Evolutionary conservation across 805 yeast species (phyloP), one percentile per base, ranked within the genome.

Genomic region (Blastobotrys peoriensis): DNA sequence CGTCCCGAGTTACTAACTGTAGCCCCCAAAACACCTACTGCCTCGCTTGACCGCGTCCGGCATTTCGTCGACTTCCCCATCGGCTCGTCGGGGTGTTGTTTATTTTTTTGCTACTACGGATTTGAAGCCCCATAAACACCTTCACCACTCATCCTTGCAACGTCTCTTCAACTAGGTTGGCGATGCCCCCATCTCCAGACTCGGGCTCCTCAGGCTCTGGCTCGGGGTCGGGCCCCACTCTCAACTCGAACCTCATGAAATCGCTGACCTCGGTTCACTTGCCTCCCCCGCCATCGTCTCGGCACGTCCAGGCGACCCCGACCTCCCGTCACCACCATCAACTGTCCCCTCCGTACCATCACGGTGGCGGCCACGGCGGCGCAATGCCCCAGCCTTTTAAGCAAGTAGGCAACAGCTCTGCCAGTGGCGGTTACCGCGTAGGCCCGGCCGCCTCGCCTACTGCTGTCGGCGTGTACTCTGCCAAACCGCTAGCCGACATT

Each of bases 181-280:
- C n/a, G 30, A 25, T 25, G 30, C 30, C 30, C 8, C 10, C 30
- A 13, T 25, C 30, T 25, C 30, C 30, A 25, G n/a, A n/a, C n/a
- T n/a, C n/a, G n/a, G n/a, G n/a, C n/a, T n/a, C n/a, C n/a, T n/a
- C n/a, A n/a, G n/a, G n/a, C n/a, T 13, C 30, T 25, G 30, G 13
- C 10, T 13, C 30, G 10, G 13, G 30, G 10, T 25, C 30, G 30
- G 30, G 30, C 30, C 30, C 30, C 10, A 25, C 30, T 25, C 30
- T 25, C 30, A 25, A 25, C 13, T 45, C 54, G 15, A 53, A 59
- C 56, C 54, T 66, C 42, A 52, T 65, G 44, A 65, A 62, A 53
- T 66, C 70, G 18, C 49, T 67, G 47, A 61, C 63, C 17, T 66
- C 70, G 22, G 68, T 67, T 25, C 68, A 67, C 41, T 59, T 67